Base-by-base conservation (phyloP, 2,329 filamentous ascomycete genomes). In the Myriosclerotinia curreyana region DNA sequence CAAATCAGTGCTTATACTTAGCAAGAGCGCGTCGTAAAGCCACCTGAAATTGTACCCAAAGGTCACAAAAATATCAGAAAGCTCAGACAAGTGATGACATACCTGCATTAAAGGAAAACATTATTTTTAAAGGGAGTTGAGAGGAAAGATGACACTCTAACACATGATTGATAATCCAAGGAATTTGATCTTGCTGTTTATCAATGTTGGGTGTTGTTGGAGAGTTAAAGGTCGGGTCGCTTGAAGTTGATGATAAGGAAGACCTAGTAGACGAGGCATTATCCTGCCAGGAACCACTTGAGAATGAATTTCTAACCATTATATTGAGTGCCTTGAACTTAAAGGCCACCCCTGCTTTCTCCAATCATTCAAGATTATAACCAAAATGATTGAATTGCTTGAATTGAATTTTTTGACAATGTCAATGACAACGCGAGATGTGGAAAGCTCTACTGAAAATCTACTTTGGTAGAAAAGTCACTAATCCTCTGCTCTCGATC, bases 81-180 rank as follows among this genome's bases (percentile, higher is more conserved):
- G n/a, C 3, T 36, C 5, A 14, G 14, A 48, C 15, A 28, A 48
- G 25, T 28, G 6, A 59, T n/a, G 22, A 52, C 68, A n/a, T 69
- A 71, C 71, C 71, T 31, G 69, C 60, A 62, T 72, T 73, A 55
- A 71, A 71, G 7, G 69, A 68, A 31, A 71, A 73, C 71, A 73
- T 73, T 34, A 69, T 71, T n/a, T 68, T 67, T 3, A 71, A 60
- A 11, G 71, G 67, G 28, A 72, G 51, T 55, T 72, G 68, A 36
- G 56, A 59, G 3, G 65, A 62, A 17, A 67, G 31, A 31, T 66
- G 44, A 5, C 62, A 62, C 58, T 68, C 60, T 48, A 71, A 56
- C n/a, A 72, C 64, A 56, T 69, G 66, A 51, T 69, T 61, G 11
- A 73, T 54, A 38, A 72, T 71, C 71, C 69, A 72, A 44, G 69